Conservation (phyloP, 2,329 filamentous ascomycete genomes). For the Cytospora piceae region DNA sequence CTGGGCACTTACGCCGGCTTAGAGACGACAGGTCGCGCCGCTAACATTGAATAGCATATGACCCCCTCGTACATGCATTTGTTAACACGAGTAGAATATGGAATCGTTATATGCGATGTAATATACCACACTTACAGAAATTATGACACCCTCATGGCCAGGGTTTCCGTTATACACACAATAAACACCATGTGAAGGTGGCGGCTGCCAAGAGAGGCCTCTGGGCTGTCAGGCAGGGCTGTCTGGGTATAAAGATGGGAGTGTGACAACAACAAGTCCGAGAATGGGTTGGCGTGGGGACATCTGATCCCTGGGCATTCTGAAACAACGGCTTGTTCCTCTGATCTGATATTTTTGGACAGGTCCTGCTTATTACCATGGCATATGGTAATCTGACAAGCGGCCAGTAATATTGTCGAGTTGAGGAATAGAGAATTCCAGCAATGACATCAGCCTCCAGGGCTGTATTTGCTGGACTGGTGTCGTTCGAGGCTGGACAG, state of each 20-base stretch:
- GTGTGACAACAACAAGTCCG: background rate
- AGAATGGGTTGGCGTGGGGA: conserved; percentile 6
- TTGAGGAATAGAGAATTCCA: conserved; percentile 18
- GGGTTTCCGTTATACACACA: background rate
- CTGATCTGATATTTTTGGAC: background rate
- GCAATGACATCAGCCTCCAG: conserved; percentile 20
- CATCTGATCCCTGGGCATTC: conserved; percentile 18
- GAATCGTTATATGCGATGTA: background rate
- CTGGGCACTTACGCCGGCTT: background rate
- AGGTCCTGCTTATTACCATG: background rate
- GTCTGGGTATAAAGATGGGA: background rate
- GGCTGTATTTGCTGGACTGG: background rate
- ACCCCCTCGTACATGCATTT: background rate
- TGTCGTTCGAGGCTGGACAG: conserved; percentile 1
- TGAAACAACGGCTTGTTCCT: conserved; percentile 18
- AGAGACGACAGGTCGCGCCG: background rate
- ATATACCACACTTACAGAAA: background rate
- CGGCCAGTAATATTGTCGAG: conserved; percentile 25
- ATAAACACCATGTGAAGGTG: background rate
- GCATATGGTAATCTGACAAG: conserved; percentile 13
- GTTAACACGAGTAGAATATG: background rate
- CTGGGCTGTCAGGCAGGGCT: background rate
- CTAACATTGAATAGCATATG: background rate
- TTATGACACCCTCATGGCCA: too few species aligned
- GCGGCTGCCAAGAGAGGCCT: background rate